Evolutionary conservation across 2,329 filamentous ascomycete genomes (phyloP).

Genomic region (Helicocarpus griseus): DNA sequence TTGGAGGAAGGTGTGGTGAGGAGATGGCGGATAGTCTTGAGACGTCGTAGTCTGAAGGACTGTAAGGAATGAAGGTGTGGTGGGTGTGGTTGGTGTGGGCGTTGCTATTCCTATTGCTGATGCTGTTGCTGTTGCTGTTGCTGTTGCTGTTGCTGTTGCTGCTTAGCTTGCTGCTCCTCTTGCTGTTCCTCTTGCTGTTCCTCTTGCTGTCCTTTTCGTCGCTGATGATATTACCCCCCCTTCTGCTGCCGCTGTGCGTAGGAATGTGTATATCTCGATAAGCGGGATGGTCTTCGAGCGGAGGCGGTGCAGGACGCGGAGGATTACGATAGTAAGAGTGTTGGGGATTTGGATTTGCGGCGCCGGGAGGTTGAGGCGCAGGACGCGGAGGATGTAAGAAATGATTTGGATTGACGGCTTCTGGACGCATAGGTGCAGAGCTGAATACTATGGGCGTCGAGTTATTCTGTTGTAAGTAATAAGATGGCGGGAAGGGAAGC

Average conservation of each 20-base stretch:
- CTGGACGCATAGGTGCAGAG: not conserved
- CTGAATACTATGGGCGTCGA: not conserved
- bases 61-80: conserved; percentile 1
- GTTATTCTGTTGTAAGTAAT: not conserved
- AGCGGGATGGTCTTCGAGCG: conserved; percentile 2
- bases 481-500: not conserved
- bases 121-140: not conserved
- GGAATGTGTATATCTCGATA: not conserved
- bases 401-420: not conserved
- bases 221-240: too few relatives aligned
- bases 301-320: not conserved
- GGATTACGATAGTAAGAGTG: not conserved
- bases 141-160: not conserved
- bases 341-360: not conserved
- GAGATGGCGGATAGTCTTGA: conserved; percentile 1
- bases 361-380: not conserved
- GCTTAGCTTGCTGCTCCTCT: too few relatives aligned
- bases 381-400: not conserved
- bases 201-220: not conserved
- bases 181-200: not conserved
- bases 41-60: conserved; percentile 3
- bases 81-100: not conserved
- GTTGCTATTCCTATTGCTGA: not conserved
- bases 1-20: not conserved
- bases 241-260: not conserved